Evolutionary conservation across 202 grass and related monocot genomes (phyloP).

Genomic region (Setaria italica): DNA sequence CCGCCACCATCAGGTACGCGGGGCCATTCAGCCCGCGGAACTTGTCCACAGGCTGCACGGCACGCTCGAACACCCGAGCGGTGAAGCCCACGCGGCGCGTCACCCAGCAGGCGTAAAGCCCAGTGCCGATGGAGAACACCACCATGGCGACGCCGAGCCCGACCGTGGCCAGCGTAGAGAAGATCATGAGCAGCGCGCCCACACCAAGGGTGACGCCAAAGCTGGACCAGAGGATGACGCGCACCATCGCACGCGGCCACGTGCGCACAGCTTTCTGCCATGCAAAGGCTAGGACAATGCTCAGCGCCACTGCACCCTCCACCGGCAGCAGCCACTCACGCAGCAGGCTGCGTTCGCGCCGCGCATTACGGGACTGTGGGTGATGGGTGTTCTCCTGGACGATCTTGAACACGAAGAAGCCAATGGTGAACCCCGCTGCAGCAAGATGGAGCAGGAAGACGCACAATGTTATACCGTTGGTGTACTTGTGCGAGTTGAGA

Average conservation of each 20-base stretch:
- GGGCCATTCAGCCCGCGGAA: slow-evolving; percentile 82
- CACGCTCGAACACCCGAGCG: slow-evolving; percentile 55
- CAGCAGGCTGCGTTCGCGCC: slow-evolving; percentile 60
- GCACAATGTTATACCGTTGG: slow-evolving; percentile 72
- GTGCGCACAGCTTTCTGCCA: slow-evolving; percentile 91
- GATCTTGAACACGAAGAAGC: slow-evolving; percentile 75
- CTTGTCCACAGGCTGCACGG: slow-evolving; percentile 73
- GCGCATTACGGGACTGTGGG: slow-evolving; percentile 48
- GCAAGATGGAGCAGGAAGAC: slow-evolving; percentile 82
- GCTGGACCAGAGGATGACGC: slow-evolving; percentile 81
- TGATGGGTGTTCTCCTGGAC: slow-evolving; percentile 48
- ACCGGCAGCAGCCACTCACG: slow-evolving; percentile 80
- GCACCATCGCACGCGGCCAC: slow-evolving; percentile 77
- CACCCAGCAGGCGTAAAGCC: slow-evolving; percentile 94
- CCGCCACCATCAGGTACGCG: slow-evolving; percentile 85
- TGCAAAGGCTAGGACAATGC: slow-evolving; percentile 81
- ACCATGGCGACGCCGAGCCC: slow-evolving; percentile 79
- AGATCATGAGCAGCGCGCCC: slow-evolving; percentile 79
- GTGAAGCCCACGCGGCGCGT: slow-evolving; percentile 73
- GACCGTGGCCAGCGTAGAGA: slow-evolving; percentile 77
- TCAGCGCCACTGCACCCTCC: slow-evolving; percentile 72
- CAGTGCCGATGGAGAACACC: slow-evolving; percentile 82
- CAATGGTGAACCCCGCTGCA: slow-evolving; percentile 46
- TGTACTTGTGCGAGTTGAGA: slow-evolving; percentile 84
- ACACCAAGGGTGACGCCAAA: slow-evolving; percentile 76